phyloP scores from a whole-genome alignment of 2,329 filamentous ascomycete species.

The Sporothrix curviconia region DNA sequence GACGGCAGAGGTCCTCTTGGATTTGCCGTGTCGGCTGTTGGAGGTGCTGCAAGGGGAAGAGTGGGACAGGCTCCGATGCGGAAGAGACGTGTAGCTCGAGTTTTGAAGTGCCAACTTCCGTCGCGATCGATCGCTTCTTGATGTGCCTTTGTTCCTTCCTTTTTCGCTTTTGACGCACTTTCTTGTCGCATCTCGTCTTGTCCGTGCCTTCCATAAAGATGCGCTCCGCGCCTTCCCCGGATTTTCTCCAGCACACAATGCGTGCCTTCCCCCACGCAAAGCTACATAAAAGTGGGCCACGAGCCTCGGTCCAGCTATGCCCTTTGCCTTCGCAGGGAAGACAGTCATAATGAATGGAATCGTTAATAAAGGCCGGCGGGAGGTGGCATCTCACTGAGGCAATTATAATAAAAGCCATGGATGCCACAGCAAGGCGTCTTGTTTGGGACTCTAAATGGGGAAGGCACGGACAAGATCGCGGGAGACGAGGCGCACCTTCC shows the following conservation, averaged over 20 bases:
- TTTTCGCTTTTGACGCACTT: neutral
- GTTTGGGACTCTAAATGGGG: too few relatives aligned
- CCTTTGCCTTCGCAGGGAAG: too few relatives aligned
- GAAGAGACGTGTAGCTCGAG: neutral
- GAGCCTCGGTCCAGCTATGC: too few relatives aligned
- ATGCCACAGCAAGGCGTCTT: too few relatives aligned
- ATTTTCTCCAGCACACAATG: neutral
- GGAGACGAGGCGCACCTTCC: too few relatives aligned
- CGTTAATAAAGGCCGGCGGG: too few relatives aligned
- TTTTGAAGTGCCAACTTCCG: too few relatives aligned
- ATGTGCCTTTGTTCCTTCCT: neutral
- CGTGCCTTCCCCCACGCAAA: neutral
- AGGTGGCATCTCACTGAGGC: too few relatives aligned
- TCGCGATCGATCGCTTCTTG: too few relatives aligned
- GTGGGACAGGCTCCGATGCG: neutral
- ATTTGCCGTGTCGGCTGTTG: slow-evolving; percentile 2
- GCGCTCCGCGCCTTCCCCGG: neutral
- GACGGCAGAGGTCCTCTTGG: neutral
- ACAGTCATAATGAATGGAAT: too few relatives aligned
- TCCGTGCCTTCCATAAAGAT: neutral
- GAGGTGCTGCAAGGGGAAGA: neutral
- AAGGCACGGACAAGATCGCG: too few relatives aligned
- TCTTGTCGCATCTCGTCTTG: neutral
- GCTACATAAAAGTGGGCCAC: neutral
- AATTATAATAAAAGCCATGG: too few relatives aligned